Base-by-base conservation (phyloP, 768 basidiomycete genomes). In the Rhizopogon vinicolor region DNA sequence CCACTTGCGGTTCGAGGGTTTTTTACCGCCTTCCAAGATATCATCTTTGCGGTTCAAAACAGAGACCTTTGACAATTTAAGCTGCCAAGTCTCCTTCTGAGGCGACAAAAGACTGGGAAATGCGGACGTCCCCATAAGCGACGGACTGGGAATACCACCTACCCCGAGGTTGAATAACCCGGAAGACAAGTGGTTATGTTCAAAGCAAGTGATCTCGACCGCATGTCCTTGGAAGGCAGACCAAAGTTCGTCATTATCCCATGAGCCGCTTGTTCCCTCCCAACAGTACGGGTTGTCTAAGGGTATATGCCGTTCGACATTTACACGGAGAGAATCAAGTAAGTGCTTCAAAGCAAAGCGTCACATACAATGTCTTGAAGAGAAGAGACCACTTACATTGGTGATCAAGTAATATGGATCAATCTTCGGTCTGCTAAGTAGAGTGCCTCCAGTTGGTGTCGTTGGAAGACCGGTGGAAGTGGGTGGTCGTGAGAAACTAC, bases 331-430 rank as follows among this genome's bases (percentile, higher is more conserved):
- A 25, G 84, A 84, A 51, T 75, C 79, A 31, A 93, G 77, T 50
- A 86, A 69, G 65, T 86, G 78, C 89, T 91, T 62, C 8, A 52
- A 56, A 29, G 40, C 42, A 25, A 18, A 5, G 29, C 13, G 9
- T 64, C 29, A 65, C 60, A 44, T 10, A 59, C 41, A 41, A 35
- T 9, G 41, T 28, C n/a, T 16, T 43, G 43, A 35, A 13, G 16
- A 5, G 3, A 25, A 12, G 44, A 35, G n/a, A 41, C 44, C 4
- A 68, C 81, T 68, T 65, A 89, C 92, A 68, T 86, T 83, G 39
- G 82, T 82, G 62, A 98, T 97, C 55, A 96, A 80, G 70, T 88
- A 89, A 71, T 98, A 98, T 1, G 93, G 89, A 66, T 98, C 96
- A 37, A 96, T 79, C 72, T 89, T 92, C 53, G 76, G 76, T 64